Base-by-base conservation (phyloP, 2,329 filamentous ascomycete genomes). In the Stenocarpella maydis region DNA sequence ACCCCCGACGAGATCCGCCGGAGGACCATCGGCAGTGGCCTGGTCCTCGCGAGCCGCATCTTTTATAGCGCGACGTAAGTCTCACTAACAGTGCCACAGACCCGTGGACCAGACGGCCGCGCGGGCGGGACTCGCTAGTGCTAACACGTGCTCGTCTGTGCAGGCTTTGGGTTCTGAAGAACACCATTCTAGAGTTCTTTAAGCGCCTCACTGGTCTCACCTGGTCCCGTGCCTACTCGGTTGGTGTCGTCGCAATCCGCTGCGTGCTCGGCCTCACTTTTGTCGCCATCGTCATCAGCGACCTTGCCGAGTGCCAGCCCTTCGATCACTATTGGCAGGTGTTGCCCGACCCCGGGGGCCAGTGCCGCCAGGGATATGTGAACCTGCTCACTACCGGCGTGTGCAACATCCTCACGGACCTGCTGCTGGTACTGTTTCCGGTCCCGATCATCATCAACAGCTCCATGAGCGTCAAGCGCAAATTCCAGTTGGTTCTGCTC, bases 111-210 rank as follows among this genome's bases (percentile, higher is more conserved):
- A 19, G 37, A 50, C 31, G 61, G 61, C 61, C 47, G 52, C 61
- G 52, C 41, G 26, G 26, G 31, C 53, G 41, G 52, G 17, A 39
- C 15, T 50, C 47, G 65, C 31, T 63, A 58, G 39, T 52, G 72
- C 77, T 81, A 73, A 81, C 76, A 31, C 43, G 55, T 43, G 71
- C 34, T 64, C 45, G 45, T 47, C 31, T 53, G 41, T 73, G n/a
- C 76, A 97, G 94, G 74, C 90, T 98, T 70, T 99, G 96, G 96
- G 91, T 92, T 74, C 89, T 96, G 72, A 99, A 98, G 79, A 88
- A 91, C 75, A 93, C 95, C 43, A 91, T 98, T 69, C 91, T 95
- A 71, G 95, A 97, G 78, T 98, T 98, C 76, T 90, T 98, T 74
- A 92, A 92, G 78, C 91, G 95, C 68, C 87, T 98, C 65, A 96